These are phyloP conservation scores for Aspergillus cavernicola DNA, from an alignment of 495 filamentous ascomycete species.

Conservation along the genomic window DNA sequence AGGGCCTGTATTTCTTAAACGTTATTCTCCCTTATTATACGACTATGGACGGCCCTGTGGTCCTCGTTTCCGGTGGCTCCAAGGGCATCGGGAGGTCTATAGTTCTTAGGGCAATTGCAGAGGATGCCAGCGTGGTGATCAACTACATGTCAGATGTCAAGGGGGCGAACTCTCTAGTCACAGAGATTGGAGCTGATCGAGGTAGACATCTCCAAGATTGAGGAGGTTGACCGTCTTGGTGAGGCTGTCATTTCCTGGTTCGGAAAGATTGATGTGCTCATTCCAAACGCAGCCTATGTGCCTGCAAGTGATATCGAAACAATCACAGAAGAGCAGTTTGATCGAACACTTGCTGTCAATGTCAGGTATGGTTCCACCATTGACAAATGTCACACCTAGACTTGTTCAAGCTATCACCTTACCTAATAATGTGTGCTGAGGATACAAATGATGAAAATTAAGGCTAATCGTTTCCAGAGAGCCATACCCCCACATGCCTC, in stretches of 20 bases:
- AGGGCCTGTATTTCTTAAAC: too few relatives aligned
- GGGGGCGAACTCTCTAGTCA: slow-evolving; percentile 51
- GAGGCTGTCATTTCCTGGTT: slow-evolving; percentile 36
- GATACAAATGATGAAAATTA: too few relatives aligned
- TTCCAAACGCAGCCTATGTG: slow-evolving; percentile 56
- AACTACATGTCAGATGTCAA: slow-evolving; percentile 51
- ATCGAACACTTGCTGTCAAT: slow-evolving; percentile 52
- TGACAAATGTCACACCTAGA: too few relatives aligned
- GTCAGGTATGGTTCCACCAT: too few relatives aligned
- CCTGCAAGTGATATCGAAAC: slow-evolving; percentile 48
- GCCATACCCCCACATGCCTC: slow-evolving; percentile 55
- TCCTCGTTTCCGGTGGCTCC: too few relatives aligned
- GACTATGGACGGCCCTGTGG: too few relatives aligned
- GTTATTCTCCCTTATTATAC: too few relatives aligned
- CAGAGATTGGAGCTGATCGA: slow-evolving; percentile 51
- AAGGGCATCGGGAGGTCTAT: too few relatives aligned
- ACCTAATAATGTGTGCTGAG: too few relatives aligned
- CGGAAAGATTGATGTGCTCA: slow-evolving; percentile 55
- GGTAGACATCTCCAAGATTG: slow-evolving; percentile 38
- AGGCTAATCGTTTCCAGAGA: too few relatives aligned
- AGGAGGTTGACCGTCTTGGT: slow-evolving; percentile 35
- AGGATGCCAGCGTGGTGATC: slow-evolving; percentile 41
- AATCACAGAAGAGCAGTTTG: slow-evolving; percentile 58
- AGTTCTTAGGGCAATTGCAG: too few relatives aligned
- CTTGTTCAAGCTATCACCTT: too few relatives aligned